Base-by-base conservation (phyloP, 495 filamentous ascomycete species). In the Podospora bellae-mahoneyi region DNA sequence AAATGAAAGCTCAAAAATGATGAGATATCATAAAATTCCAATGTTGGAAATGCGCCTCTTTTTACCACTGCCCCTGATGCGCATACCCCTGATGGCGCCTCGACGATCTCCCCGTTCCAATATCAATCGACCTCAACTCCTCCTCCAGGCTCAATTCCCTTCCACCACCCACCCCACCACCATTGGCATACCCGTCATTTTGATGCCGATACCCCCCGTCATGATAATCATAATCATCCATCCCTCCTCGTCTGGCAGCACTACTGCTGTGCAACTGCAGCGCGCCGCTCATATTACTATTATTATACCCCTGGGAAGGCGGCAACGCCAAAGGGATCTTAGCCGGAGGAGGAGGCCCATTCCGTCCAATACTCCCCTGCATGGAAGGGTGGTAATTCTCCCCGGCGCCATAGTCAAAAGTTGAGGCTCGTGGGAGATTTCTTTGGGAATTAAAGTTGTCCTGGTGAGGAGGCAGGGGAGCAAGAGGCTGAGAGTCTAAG, bases 61-160 rank as follows among this genome's bases (percentile, higher is more conserved):
- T 20, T 44, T 23, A 63, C 61, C 61, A 48, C 32, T 63, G 32
- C 9, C 61, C 61, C 32, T 63, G 61, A n/a, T 63, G 32, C 4
- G 13, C 61, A 44, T 63, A 48, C 4, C 59, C 59, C 20, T 63
- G 61, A 19, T 32, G 27, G 26, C 59, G 59, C 13, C 72, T 68
- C 62, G 72, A 65, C 30, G 71, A 73, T 66, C 82, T 71, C 4
- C 84, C 84, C n/a, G 78, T 78, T 27, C 92, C 92, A 68, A 97
- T 90, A 78, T 97, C 91, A 70, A 97, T 96, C 32, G 83, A 86
- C 68, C 85, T 87, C 78, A 97, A 83, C 78, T 97, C 93, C 66
- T 92, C 86, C 74, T 92, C 90, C 65, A 97, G 78, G 9, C 91
- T 77, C 75, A 87, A 76, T 78, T 78, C 79, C 54, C 4, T 64